Conservation (phyloP, 2,329 filamentous ascomycete species). For the Tothia fuscella region DNA sequence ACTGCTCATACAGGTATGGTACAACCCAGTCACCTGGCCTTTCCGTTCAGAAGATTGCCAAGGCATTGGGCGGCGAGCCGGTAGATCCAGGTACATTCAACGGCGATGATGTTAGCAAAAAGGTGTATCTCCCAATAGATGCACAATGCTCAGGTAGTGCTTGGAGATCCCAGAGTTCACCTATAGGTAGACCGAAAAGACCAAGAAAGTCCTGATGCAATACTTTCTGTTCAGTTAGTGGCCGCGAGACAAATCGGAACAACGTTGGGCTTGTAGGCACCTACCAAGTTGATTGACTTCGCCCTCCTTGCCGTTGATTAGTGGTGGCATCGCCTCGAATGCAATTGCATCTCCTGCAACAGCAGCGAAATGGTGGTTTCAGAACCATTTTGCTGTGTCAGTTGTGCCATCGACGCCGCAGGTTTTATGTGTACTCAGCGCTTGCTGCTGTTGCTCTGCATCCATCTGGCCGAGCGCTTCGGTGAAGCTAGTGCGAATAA, state of each 20-base stretch:
- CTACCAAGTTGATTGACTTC: too few relatives aligned
- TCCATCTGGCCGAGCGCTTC: constrained; percentile 29
- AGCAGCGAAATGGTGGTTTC: constrained; percentile 21
- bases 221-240: constrained; percentile 11
- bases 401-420: constrained; percentile 27
- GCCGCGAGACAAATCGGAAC: not conserved
- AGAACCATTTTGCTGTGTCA: constrained; percentile 15
- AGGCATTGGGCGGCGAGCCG: constrained; percentile 22
- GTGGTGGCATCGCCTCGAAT: constrained; percentile 22
- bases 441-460: constrained; percentile 27
- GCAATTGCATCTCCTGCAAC: constrained; percentile 23
- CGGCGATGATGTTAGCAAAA: constrained; percentile 32
- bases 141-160: constrained; percentile 26
- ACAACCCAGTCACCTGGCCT: too few relatives aligned
- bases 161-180: constrained; percentile 35
- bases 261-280: too few relatives aligned
- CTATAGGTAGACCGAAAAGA: constrained; percentile 33
- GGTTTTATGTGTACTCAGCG: constrained; percentile 26
- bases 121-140: constrained; percentile 28
- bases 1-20: too few relatives aligned
- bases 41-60: constrained; percentile 23
- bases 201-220: constrained; percentile 31
- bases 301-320: too few relatives aligned
- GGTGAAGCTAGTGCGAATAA: constrained; percentile 34
- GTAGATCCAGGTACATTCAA: constrained; percentile 31